Conservation (phyloP, 352 stramenopile species). For the Pythium myriotylum region DNA sequence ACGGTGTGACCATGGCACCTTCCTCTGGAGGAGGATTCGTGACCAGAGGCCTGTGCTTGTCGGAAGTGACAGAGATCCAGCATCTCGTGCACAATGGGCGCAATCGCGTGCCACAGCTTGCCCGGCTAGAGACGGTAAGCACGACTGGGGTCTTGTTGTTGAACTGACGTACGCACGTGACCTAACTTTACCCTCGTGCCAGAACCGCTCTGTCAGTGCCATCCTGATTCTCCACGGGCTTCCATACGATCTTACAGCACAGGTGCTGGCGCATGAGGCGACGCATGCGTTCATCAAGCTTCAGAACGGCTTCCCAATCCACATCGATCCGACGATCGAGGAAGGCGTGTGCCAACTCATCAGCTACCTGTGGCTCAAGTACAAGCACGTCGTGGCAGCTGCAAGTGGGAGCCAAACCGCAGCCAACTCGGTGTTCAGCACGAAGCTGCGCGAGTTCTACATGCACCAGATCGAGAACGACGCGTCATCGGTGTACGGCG, state of each 20-base stretch:
- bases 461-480: slow-evolving; percentile 68
- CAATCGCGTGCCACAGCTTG: slow-evolving; percentile 40
- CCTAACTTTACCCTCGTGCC: background rate
- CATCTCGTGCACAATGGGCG: slow-evolving; percentile 51
- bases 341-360: slow-evolving; percentile 81
- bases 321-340: slow-evolving; percentile 42
- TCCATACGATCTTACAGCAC: slow-evolving; percentile 72
- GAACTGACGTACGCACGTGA: background rate
- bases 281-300: slow-evolving; percentile 80
- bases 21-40: slow-evolving; percentile 35
- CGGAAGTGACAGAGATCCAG: slow-evolving; percentile 53
- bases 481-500: slow-evolving; percentile 59
- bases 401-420: slow-evolving; percentile 29
- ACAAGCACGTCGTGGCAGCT: slow-evolving; percentile 59
- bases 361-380: slow-evolving; percentile 76
- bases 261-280: slow-evolving; percentile 72
- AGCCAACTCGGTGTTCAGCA: slow-evolving; percentile 31
- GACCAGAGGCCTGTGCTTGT: slow-evolving; percentile 57
- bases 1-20: slow-evolving; percentile 25
- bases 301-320: slow-evolving; percentile 54
- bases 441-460: slow-evolving; percentile 61
- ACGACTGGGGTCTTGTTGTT: background rate
- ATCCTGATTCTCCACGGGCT: slow-evolving; percentile 76
- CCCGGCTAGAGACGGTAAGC: slow-evolving; percentile 53
- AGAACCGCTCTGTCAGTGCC: slow-evolving; percentile 70